These are phyloP conservation scores for Aurinia saxatilis DNA, from an alignment of 345 rosid species.

Conservation along the genomic window DNA sequence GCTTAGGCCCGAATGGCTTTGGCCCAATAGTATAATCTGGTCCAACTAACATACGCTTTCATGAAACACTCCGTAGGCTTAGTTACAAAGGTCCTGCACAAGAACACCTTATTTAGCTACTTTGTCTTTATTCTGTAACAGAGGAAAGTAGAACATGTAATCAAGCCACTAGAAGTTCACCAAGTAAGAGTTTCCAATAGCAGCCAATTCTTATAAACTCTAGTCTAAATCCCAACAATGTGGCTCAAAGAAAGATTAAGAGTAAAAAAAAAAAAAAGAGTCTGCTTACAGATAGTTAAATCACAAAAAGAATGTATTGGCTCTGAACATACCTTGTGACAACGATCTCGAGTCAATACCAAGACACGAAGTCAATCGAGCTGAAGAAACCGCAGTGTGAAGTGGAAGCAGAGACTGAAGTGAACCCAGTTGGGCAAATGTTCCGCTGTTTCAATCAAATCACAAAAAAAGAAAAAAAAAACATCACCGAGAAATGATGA, in stretches of 20 bases:
- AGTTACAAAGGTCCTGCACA: background rate
- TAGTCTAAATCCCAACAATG: too few species aligned
- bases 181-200: too few species aligned
- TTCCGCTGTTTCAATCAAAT: slow-evolving; percentile 31
- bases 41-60: too few species aligned
- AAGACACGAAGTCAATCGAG: slow-evolving; percentile 72
- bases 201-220: background rate
- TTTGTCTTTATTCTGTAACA: background rate
- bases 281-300: slow-evolving; percentile 43
- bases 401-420: slow-evolving; percentile 71
- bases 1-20: too few species aligned
- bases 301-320: slow-evolving; percentile 42
- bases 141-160: background rate
- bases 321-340: slow-evolving; percentile 90
- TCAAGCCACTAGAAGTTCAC: too few species aligned
- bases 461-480: too few species aligned
- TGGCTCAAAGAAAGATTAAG: background rate
- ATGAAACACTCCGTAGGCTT: too few species aligned
- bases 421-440: slow-evolving; percentile 48
- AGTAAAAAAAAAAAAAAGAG: background rate
- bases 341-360: too few species aligned
- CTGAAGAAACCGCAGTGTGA: slow-evolving; percentile 63
- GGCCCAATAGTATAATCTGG: too few species aligned
- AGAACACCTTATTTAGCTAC: background rate
- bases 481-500: slow-evolving; percentile 17